Evolutionary conservation across 306 rosid genomes (phyloP).

Genomic region (Vachellia collinsii): DNA sequence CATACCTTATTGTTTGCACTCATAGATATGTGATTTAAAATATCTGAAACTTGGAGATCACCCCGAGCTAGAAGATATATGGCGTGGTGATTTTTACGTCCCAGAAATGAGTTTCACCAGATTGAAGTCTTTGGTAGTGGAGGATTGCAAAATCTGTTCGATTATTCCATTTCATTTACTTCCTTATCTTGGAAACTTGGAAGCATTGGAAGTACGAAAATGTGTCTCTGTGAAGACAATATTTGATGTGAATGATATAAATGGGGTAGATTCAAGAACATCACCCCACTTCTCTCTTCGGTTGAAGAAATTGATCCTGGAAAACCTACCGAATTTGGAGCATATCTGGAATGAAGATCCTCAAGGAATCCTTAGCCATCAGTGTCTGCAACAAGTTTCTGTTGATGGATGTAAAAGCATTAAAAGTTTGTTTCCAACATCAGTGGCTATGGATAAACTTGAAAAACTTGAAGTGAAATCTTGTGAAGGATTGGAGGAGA

Average conservation of each 20-base stretch:
- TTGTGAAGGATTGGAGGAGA: neutral
- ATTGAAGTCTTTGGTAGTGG: neutral
- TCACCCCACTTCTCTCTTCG: neutral
- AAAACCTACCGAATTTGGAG: neutral
- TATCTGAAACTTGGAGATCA: neutral
- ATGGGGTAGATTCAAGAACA: neutral
- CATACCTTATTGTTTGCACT: neutral
- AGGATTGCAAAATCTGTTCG: neutral
- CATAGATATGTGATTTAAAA: neutral
- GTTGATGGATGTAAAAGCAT: neutral
- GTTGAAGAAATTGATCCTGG: neutral
- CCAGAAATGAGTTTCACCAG: neutral
- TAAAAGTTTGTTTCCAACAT: conserved; percentile 12
- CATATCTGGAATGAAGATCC: neutral
- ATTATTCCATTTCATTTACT: neutral
- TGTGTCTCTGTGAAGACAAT: neutral
- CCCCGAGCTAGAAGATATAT: neutral
- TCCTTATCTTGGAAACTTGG: neutral
- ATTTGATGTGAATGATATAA: neutral
- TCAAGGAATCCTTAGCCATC: neutral
- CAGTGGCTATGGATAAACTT: neutral
- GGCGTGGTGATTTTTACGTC: neutral
- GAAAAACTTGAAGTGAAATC: neutral
- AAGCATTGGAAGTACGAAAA: neutral
- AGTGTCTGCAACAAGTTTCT: neutral